Conservation (phyloP, 805 yeast species). For the Sugiyamaella mastotermitis region DNA sequence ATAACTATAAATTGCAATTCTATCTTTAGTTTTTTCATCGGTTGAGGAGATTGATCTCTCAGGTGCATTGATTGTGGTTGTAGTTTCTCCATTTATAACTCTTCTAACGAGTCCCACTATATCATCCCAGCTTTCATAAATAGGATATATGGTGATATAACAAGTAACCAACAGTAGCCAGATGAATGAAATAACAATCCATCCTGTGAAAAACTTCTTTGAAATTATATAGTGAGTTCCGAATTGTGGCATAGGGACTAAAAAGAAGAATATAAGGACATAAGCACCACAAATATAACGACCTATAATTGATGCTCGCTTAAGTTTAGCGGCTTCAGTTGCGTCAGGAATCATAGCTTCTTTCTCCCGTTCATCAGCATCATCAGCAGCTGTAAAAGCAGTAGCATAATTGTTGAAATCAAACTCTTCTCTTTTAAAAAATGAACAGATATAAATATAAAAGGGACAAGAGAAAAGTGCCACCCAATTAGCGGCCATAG, state of each 20-base stretch:
- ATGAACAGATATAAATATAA: conserved; percentile 7
- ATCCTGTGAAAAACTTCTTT: conserved; percentile 75
- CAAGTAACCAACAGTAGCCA: conserved; percentile 58
- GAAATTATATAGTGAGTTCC: conserved; percentile 74
- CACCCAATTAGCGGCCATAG: conserved; percentile 27
- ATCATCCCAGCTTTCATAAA: conserved; percentile 59
- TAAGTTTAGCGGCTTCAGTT: conserved; percentile 47
- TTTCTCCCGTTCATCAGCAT: conserved; percentile 33
- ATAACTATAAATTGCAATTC: too few species aligned
- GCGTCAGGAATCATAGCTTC: conserved; percentile 38
- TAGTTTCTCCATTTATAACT: conserved; percentile 1
- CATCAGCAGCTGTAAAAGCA: conserved; percentile 18
- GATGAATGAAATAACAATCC: conserved; percentile 76
- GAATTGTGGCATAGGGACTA: conserved; percentile 96
- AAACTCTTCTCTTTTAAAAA: conserved; percentile 29
- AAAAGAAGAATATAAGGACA: conserved; percentile 56
- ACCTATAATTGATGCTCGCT: conserved; percentile 56
- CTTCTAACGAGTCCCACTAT: not conserved
- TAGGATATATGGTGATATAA: conserved; percentile 60
- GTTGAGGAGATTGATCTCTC: too few species aligned
- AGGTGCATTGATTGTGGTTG: too few species aligned
- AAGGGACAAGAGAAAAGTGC: conserved; percentile 24
- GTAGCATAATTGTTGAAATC: conserved; percentile 48
- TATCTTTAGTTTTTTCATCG: too few species aligned
- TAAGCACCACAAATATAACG: conserved; percentile 53